A percentile compares a stretch with the other conserved stretches of the same genome.
phyloP scores from a whole-genome alignment of 352 stramenopile genomes.

The Pythium guiyangense region DNA sequence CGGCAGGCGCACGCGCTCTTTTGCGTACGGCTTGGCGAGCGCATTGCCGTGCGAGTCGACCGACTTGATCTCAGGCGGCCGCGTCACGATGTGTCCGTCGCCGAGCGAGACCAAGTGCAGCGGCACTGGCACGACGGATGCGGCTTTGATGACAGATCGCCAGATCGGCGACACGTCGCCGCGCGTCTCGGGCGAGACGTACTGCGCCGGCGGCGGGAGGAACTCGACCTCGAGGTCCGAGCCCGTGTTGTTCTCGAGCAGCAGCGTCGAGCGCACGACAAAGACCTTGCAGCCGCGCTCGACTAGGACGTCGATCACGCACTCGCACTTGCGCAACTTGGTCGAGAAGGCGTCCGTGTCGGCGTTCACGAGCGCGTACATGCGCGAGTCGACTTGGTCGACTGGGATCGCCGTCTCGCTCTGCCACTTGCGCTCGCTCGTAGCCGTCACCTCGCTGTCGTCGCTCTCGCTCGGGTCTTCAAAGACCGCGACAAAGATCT shows the following conservation, averaged over 20 bases:
- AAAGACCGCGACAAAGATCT: constrained; percentile 66
- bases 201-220: constrained; percentile 46
- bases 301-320: constrained; percentile 81
- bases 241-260: constrained; percentile 80
- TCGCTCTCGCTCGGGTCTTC: constrained; percentile 17
- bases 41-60: constrained; percentile 15
- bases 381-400: constrained; percentile 78
- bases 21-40: constrained; percentile 66
- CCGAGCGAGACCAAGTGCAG: constrained; percentile 66
- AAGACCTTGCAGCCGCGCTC: constrained; percentile 87
- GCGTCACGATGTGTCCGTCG: constrained; percentile 73
- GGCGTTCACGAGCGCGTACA: constrained; percentile 74
- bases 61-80: constrained; percentile 53
- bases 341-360: constrained; percentile 39
- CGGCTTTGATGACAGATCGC: constrained; percentile 58
- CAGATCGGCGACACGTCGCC: constrained; percentile 38
- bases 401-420: constrained; percentile 75
- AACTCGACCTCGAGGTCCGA: constrained; percentile 86
- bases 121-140: constrained; percentile 58
- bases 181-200: constrained; percentile 29
- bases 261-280: constrained; percentile 72
- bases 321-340: constrained; percentile 74
- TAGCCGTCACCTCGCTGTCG: constrained; percentile 32
- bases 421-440: constrained; percentile 44
- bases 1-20: constrained; percentile 63